Evolutionary conservation across 129 eudicot species (phyloP).

Genomic region (Daucus carota): DH1_v3.0 NC_030381.2:25102501-25103000

Average conservation of each 20-base stretch:
- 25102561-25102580: no score
- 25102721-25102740: not conserved
- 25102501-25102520: conserved; percentile 69
- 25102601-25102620: no score
- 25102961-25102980: conserved; percentile 64
- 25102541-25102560: not conserved
- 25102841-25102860: not conserved
- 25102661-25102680: not conserved
- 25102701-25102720: not conserved
- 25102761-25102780: not conserved
- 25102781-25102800: not conserved
- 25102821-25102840: not conserved
- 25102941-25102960: conserved; percentile 72
- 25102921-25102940: conserved; percentile 85
- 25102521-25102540: not conserved
- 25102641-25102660: not conserved
- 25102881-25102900: conserved; percentile 46
- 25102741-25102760: not conserved
- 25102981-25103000: conserved; percentile 77
- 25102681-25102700: conserved; percentile 1
- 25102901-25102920: conserved; percentile 85
- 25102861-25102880: not conserved
- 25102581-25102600: no score
- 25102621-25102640: not conserved
- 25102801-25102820: not conserved